A percentile compares a stretch with the other conserved stretches of the same genome.
These are phyloP conservation scores for Colletotrichum caudatum DNA, from an alignment of 2,329 filamentous ascomycete species.

Conservation along the genomic window DNA sequence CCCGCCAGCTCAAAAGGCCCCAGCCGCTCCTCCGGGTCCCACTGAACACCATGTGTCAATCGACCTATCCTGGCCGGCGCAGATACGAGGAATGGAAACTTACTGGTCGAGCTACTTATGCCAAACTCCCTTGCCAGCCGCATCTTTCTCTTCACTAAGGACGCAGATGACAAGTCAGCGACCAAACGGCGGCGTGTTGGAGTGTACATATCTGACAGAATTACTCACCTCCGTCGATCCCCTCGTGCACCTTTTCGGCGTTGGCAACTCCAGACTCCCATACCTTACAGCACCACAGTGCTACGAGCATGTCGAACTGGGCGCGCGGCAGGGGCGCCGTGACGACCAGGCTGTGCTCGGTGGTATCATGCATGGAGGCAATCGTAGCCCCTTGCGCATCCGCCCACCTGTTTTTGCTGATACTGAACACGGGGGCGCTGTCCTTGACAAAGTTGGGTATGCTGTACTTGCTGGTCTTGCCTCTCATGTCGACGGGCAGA, in stretches of 20 bases:
- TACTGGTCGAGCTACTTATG: background rate
- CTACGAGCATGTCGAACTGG: conserved; percentile 22
- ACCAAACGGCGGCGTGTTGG: background rate
- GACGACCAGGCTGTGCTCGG: conserved; percentile 14
- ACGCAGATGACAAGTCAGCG: background rate
- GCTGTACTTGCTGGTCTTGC: conserved; percentile 23
- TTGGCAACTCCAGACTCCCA: conserved; percentile 25
- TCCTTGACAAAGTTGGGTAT: conserved; percentile 25
- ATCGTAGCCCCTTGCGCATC: conserved; percentile 7
- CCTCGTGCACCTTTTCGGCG: conserved; percentile 28
- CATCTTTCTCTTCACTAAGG: conserved; percentile 24
- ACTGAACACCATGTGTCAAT: conserved; percentile 5
- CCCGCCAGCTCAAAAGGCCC: conserved; percentile 5
- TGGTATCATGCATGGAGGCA: conserved; percentile 14
- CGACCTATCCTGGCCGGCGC: background rate
- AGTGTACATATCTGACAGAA: background rate
- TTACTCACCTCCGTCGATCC: conserved; percentile 18
- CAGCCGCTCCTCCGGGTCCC: conserved; percentile 7
- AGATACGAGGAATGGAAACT: conserved; percentile 1
- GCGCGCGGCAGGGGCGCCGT: conserved; percentile 4
- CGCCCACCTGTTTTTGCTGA: conserved; percentile 2
- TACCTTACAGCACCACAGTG: conserved; percentile 19
- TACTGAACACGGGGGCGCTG: conserved; percentile 1
- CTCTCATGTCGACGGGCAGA: conserved; percentile 6
- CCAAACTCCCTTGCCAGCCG: conserved; percentile 19